Conservation (phyloP, 2,329 filamentous ascomycete species). For the Hortaea sp. region DNA sequence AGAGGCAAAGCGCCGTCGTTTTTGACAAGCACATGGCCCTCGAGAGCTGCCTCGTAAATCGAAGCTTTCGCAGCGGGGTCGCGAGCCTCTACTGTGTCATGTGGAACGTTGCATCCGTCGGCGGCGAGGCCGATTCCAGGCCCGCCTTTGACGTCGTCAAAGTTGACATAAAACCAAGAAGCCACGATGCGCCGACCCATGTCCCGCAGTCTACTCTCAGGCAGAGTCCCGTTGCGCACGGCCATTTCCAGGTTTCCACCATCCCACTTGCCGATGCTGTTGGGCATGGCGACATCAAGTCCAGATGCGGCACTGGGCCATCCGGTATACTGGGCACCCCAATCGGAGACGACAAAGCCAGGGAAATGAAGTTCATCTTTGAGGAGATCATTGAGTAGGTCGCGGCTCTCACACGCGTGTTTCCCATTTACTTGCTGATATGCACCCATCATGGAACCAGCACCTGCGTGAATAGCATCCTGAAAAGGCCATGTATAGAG, state of each 20-base stretch:
- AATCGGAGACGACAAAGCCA: slow-evolving; percentile 39
- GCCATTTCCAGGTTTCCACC: background rate
- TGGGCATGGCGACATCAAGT: background rate
- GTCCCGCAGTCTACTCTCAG: background rate
- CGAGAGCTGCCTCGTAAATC: slow-evolving; percentile 44
- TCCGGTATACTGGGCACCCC: slow-evolving; percentile 19
- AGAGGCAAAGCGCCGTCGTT: slow-evolving; percentile 49
- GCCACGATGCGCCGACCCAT: slow-evolving; percentile 5
- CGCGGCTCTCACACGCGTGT: slow-evolving; percentile 56
- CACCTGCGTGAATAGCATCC: slow-evolving; percentile 56
- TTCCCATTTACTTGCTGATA: slow-evolving; percentile 63
- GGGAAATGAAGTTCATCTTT: slow-evolving; percentile 46
- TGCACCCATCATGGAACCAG: slow-evolving; percentile 59
- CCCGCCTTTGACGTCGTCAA: slow-evolving; percentile 9
- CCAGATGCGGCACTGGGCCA: background rate
- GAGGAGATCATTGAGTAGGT: slow-evolving; percentile 51
- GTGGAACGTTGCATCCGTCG: slow-evolving; percentile 23
- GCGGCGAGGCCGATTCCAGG: slow-evolving; percentile 5
- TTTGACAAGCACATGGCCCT: slow-evolving; percentile 53
- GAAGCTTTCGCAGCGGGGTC: slow-evolving; percentile 39
- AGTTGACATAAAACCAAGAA: slow-evolving; percentile 10
- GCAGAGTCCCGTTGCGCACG: background rate
- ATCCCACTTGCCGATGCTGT: background rate
- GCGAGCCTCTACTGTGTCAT: slow-evolving; percentile 27
- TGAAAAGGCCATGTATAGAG: slow-evolving; percentile 46